These are phyloP conservation scores for Eragrostis tef DNA, from an alignment of 202 grass and related monocot species.

Conservation along the genomic window DNA sequence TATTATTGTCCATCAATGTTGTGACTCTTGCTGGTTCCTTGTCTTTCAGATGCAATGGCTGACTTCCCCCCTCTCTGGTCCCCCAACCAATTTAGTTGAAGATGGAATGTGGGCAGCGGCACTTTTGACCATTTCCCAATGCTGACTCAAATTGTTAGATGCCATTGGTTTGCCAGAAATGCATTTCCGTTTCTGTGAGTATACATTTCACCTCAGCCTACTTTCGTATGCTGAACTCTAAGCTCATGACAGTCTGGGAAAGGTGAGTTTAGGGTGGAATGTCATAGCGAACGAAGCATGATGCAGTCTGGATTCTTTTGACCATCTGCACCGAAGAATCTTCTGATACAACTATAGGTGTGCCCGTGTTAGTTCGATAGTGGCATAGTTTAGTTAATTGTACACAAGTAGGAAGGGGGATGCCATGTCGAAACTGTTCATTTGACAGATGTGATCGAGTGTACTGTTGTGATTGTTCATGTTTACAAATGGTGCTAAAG, in stretches of 20 bases:
- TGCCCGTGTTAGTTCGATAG: slow-evolving; percentile 19
- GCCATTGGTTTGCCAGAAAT: slow-evolving; percentile 26
- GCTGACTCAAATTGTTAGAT: slow-evolving; percentile 22
- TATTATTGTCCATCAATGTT: background rate
- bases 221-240: too few species aligned
- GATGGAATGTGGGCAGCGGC: background rate
- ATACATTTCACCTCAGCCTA: background rate
- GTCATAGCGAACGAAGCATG: background rate
- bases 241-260: background rate
- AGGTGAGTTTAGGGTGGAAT: background rate
- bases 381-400: slow-evolving; percentile 46
- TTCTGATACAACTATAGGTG: slow-evolving; percentile 26
- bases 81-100: slow-evolving; percentile 35
- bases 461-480: background rate
- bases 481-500: slow-evolving; percentile 7
- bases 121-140: background rate
- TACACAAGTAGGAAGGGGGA: slow-evolving; percentile 54
- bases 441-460: slow-evolving; percentile 12
- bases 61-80: background rate
- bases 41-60: slow-evolving; percentile 50
- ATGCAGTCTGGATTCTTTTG: slow-evolving; percentile 37
- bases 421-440: slow-evolving; percentile 31
- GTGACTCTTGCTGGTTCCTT: slow-evolving; percentile 7
- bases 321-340: slow-evolving; percentile 30
- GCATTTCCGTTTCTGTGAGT: slow-evolving; percentile 10